These are phyloP conservation scores for Apiospora marii DNA, from an alignment of 2,329 filamentous ascomycete genomes.

Conservation along the genomic window DNA sequence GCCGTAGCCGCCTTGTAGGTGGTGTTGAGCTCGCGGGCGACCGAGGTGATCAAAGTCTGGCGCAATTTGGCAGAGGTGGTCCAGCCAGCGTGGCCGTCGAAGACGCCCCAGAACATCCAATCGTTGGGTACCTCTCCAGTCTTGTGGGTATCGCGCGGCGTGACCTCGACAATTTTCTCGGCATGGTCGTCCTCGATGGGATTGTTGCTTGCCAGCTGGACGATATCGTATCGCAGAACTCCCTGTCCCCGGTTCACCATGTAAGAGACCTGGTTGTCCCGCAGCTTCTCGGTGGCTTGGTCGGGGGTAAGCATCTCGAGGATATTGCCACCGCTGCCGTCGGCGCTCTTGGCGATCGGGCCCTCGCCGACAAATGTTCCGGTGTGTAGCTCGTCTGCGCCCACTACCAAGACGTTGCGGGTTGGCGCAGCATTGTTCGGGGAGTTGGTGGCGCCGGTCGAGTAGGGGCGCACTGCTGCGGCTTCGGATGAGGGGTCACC, in stretches of 20 bases:
- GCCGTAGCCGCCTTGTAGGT: conserved; percentile 82
- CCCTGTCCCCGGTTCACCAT: conserved; percentile 88
- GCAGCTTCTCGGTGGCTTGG: conserved; percentile 88
- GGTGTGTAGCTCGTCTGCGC: conserved; percentile 89
- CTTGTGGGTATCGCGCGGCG: conserved; percentile 57
- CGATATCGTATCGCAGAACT: conserved; percentile 92
- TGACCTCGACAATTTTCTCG: conserved; percentile 95
- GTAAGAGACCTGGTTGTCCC: conserved; percentile 91
- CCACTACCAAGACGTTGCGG: conserved; percentile 82
- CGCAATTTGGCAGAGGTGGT: conserved; percentile 96
- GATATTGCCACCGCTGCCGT: conserved; percentile 83
- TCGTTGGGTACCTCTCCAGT: conserved; percentile 69
- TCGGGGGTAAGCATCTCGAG: conserved; percentile 97
- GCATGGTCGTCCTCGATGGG: conserved; percentile 98
- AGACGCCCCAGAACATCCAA: conserved; percentile 99
- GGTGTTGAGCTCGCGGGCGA: conserved; percentile 89
- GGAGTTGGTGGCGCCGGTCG: conserved; percentile 50
- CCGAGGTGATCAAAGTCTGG: conserved; percentile 89
- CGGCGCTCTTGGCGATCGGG: conserved; percentile 86
- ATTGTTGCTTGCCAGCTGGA: conserved; percentile 94
- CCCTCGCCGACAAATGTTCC: conserved; percentile 85
- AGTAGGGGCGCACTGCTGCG: conserved; percentile 47
- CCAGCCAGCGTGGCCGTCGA: conserved; percentile 92
- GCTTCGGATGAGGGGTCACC: conserved; percentile 47
- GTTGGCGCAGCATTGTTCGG: conserved; percentile 54